Evolutionary conservation across 2,329 filamentous ascomycete genomes (phyloP).

Genomic region (Aspergillus sp.): DNA sequence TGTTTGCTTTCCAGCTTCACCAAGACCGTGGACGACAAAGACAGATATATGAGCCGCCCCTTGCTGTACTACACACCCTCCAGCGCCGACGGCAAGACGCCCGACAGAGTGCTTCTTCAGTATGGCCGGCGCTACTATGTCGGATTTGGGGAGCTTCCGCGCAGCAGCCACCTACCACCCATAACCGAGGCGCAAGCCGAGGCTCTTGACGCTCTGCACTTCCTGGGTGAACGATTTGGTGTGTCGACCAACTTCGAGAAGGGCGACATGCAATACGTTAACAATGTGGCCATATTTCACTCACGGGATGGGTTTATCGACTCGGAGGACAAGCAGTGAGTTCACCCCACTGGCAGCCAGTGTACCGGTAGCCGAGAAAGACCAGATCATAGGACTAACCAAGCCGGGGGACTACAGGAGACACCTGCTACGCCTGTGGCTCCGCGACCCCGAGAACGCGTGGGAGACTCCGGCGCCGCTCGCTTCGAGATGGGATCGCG

Average conservation of each 20-base stretch:
- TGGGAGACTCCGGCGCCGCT: conserved; percentile 47
- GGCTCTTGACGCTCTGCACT: conserved; percentile 53
- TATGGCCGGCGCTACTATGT: conserved; percentile 61
- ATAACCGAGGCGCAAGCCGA: conserved; percentile 47
- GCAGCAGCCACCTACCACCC: conserved; percentile 45
- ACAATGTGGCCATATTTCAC: conserved; percentile 53
- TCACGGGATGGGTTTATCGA: conserved; percentile 49
- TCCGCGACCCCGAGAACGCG: conserved; percentile 47
- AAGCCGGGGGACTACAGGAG: conserved; percentile 21
- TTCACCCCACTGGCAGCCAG: neutral
- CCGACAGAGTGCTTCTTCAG: conserved; percentile 56
- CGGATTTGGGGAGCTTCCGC: conserved; percentile 45
- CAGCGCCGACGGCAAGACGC: too few relatives aligned
- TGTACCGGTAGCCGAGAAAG: too few relatives aligned
- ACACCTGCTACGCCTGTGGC: conserved; percentile 50
- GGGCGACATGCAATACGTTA: conserved; percentile 53
- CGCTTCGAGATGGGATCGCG: neutral
- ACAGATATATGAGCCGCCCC: conserved; percentile 47
- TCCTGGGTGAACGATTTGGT: conserved; percentile 45
- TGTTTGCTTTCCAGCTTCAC: too few relatives aligned
- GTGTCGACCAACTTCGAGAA: conserved; percentile 46
- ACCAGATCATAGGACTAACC: too few relatives aligned
- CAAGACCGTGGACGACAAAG: conserved; percentile 17
- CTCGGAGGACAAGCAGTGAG: conserved; percentile 37
- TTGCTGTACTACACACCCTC: conserved; percentile 13